A percentile compares a stretch with the other conserved stretches of the same genome.
These are phyloP conservation scores for Dendrostoma leiphaemia DNA, from an alignment of 2,329 filamentous ascomycete genomes.

Conservation along the genomic window DNA sequence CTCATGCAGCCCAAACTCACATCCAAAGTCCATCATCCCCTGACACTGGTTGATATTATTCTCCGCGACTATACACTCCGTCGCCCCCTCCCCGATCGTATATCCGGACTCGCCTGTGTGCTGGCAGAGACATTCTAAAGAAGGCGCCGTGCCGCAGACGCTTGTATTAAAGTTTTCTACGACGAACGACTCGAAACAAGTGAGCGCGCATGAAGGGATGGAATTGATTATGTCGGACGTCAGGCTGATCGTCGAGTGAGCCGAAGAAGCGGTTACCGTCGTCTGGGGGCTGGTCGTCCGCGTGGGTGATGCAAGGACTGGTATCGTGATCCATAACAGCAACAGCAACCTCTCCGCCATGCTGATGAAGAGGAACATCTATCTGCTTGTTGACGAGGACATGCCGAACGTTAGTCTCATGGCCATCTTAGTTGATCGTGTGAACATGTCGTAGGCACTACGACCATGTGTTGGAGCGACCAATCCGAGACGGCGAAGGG, in stretches of 20 bases:
- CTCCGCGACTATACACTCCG: slow-evolving; percentile 64
- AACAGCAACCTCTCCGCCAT: slow-evolving; percentile 30
- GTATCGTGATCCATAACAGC: slow-evolving; percentile 9
- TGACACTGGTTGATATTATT: slow-evolving; percentile 49
- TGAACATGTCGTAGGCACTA: neutral
- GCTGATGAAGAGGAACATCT: slow-evolving; percentile 42
- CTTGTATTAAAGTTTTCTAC: slow-evolving; percentile 52
- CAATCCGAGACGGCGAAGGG: neutral
- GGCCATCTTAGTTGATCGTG: neutral
- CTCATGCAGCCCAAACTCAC: slow-evolving; percentile 32
- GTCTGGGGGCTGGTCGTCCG: slow-evolving; percentile 17
- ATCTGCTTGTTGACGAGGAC: slow-evolving; percentile 10
- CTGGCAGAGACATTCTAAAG: slow-evolving; percentile 64
- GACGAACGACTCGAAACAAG: slow-evolving; percentile 64
- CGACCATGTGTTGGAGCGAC: neutral
- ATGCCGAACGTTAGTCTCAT: neutral
- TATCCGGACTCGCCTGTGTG: slow-evolving; percentile 58
- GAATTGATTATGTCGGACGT: slow-evolving; percentile 38
- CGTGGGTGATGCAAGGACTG: neutral
- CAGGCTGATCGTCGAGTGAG: slow-evolving; percentile 27
- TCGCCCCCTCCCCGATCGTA: slow-evolving; percentile 69
- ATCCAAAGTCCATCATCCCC: slow-evolving; percentile 37
- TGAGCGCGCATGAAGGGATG: slow-evolving; percentile 57
- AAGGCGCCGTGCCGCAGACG: slow-evolving; percentile 46
- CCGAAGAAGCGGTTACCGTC: slow-evolving; percentile 24